Evolutionary conservation across 2,329 filamentous ascomycete genomes (phyloP).

Genomic region (Blastomyces gilchristii): DNA sequence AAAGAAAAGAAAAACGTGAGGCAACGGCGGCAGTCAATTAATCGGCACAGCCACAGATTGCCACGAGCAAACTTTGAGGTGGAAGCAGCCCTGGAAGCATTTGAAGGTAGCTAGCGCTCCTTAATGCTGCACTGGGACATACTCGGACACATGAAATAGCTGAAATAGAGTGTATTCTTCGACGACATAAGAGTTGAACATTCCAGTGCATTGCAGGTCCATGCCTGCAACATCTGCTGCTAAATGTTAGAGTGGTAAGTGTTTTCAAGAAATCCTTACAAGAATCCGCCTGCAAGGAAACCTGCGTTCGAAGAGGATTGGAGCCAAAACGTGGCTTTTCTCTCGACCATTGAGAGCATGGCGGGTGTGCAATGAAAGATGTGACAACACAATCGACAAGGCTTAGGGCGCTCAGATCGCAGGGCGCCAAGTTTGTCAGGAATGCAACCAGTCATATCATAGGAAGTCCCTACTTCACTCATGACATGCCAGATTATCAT

Average conservation of each 20-base stretch:
- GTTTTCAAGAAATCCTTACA: background rate
- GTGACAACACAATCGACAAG: constrained; percentile 1
- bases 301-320: background rate
- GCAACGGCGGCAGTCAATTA: background rate
- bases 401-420: constrained; percentile 1
- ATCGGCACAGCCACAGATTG: background rate
- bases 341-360: background rate
- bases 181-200: background rate
- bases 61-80: background rate
- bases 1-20: background rate
- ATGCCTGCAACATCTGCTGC: background rate
- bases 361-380: background rate
- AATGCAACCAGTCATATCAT: background rate
- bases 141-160: background rate
- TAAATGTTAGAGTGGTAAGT: background rate
- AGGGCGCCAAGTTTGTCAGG: constrained; percentile 1
- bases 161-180: background rate
- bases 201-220: background rate
- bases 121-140: background rate
- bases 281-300: background rate
- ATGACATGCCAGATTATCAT: background rate
- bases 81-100: background rate
- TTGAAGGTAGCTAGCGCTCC: background rate
- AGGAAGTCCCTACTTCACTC: background rate
- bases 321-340: background rate